Percentiles rank a stretch among this genome's conserved stretches.
These are phyloP conservation scores for Wallacemonas collosoma DNA, from an alignment of 208 protist species.

Conservation along the genomic window DNA sequence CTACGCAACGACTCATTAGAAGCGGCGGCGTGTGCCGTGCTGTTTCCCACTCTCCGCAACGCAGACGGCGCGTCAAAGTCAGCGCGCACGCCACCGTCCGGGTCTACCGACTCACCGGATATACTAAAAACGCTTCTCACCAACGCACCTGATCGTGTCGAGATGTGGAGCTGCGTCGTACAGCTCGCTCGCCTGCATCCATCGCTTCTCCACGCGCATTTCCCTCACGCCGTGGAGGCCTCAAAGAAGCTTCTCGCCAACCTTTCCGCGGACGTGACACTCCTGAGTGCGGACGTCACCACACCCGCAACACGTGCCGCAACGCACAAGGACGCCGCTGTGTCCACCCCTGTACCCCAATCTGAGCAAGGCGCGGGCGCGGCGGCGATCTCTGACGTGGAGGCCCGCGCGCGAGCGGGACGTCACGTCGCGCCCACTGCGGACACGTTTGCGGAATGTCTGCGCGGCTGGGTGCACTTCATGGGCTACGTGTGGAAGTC, in stretches of 20 bases:
- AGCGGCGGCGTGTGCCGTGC: slow-evolving; percentile 10
- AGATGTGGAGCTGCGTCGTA: slow-evolving; percentile 77
- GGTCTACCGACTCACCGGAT: neutral
- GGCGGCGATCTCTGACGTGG: too few relatives aligned
- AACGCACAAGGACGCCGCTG: too few relatives aligned
- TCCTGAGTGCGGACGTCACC: neutral
- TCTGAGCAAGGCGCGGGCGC: too few relatives aligned
- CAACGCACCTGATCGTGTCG: slow-evolving; percentile 49
- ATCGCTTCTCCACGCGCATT: slow-evolving; percentile 52
- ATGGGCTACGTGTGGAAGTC: slow-evolving; percentile 84
- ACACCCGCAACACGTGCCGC: too few relatives aligned
- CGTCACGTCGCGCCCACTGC: neutral
- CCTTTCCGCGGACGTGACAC: slow-evolving; percentile 22
- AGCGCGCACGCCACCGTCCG: neutral
- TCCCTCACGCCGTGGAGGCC: slow-evolving; percentile 40
- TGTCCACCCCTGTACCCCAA: too few relatives aligned
- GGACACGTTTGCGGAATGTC: slow-evolving; percentile 56
- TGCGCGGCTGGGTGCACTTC: slow-evolving; percentile 80
- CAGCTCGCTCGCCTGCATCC: slow-evolving; percentile 74
- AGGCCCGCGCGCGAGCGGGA: neutral
- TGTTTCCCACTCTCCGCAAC: slow-evolving; percentile 10
- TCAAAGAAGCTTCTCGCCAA: slow-evolving; percentile 36
- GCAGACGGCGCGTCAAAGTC: neutral
- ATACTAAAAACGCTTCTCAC: slow-evolving; percentile 48
- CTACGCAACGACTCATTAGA: slow-evolving; percentile 9